Evolutionary conservation across 352 stramenopile genomes (phyloP).

Genomic region (Globisporangium radiosum): DNA sequence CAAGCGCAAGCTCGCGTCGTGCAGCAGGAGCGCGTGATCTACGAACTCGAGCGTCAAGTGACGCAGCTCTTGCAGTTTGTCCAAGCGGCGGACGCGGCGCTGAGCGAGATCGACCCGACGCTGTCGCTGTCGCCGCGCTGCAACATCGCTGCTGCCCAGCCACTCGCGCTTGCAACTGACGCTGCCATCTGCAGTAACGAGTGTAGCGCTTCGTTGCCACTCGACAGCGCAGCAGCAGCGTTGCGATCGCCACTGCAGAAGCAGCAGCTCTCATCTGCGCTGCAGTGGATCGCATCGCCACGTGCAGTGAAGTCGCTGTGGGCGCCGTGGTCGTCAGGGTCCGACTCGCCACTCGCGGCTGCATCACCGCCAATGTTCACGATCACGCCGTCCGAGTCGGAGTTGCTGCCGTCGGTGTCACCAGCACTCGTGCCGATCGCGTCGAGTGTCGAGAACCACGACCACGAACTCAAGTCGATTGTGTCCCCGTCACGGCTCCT

Average conservation of each 20-base stretch:
- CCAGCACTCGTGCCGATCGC: background rate
- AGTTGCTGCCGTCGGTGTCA: slow-evolving; percentile 3
- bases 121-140: background rate
- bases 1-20: slow-evolving; percentile 22
- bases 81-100: slow-evolving; percentile 4
- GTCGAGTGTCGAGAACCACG: background rate
- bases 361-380: slow-evolving; percentile 7
- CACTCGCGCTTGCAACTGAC: background rate
- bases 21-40: slow-evolving; percentile 41
- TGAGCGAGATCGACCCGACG: background rate
- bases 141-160: background rate
- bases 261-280: background rate
- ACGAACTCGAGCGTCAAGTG: slow-evolving; percentile 28
- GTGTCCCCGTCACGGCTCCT: slow-evolving; percentile 1
- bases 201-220: background rate
- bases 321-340: slow-evolving; percentile 36
- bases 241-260: background rate
- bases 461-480: slow-evolving; percentile 12
- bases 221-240: too few species aligned
- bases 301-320: slow-evolving; percentile 30
- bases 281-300: slow-evolving; percentile 16
- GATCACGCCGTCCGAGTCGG: slow-evolving; percentile 3
- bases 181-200: background rate
- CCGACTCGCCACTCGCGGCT: slow-evolving; percentile 18
- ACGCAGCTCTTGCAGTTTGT: slow-evolving; percentile 15